Evolutionary conservation across 345 rosid species (phyloP).

Genomic region (Carallia pectinifolia): DNA sequence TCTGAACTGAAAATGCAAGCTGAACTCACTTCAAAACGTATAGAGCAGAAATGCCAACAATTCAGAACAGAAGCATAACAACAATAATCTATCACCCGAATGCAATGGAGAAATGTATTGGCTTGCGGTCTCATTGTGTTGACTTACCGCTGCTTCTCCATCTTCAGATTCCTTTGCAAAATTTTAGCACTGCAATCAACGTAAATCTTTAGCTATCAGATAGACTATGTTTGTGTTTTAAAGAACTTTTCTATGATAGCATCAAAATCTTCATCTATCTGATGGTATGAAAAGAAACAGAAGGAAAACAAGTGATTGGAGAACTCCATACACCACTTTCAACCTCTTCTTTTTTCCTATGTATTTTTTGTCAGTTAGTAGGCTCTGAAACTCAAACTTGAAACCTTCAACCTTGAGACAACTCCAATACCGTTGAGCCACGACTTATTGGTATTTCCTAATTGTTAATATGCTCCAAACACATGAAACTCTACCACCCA

Average conservation of each 20-base stretch:
- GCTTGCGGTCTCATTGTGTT: conserved; percentile 1
- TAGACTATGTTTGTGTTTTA: too few species aligned
- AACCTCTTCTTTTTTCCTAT: background rate
- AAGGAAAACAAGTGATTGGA: background rate
- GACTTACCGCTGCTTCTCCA: conserved; percentile 22
- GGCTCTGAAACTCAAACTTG: too few species aligned
- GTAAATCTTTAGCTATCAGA: too few species aligned
- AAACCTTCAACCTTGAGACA: too few species aligned
- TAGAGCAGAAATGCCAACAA: conserved; percentile 22
- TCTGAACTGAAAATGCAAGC: conserved; percentile 16
- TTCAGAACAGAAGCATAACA: conserved; percentile 16
- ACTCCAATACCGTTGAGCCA: too few species aligned
- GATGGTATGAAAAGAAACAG: background rate
- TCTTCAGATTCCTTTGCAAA: conserved; percentile 20
- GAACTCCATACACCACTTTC: background rate
- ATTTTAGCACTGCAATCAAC: too few species aligned
- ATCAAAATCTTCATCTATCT: background rate
- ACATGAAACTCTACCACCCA: too few species aligned
- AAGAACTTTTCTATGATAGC: background rate
- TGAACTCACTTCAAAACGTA: conserved; percentile 25
- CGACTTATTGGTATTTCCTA: too few species aligned
- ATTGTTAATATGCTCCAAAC: too few species aligned
- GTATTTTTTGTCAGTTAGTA: too few species aligned
- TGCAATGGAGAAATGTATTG: conserved; percentile 16
- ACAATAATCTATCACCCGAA: conserved; percentile 10